Base-by-base conservation (phyloP, 2,329 filamentous ascomycete species). In the Fusarium nisikadoi region DNA sequence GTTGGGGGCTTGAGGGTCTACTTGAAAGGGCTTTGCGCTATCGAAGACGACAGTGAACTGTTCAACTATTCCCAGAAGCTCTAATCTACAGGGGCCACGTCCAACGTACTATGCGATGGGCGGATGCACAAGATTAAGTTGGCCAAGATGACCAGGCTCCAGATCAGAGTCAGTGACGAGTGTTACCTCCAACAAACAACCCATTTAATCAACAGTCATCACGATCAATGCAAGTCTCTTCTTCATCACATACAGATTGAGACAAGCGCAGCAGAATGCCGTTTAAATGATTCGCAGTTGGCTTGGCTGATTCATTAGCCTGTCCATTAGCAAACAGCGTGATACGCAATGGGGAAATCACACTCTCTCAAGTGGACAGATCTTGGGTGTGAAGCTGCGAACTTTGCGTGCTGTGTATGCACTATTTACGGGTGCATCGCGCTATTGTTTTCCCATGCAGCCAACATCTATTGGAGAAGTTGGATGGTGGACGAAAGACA, bases 361-460 rank as follows among this genome's bases (percentile, higher is more conserved):
- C 23, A 58, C 23, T 25, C 23, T 31, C 19, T 38, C 42, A 31
- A 59, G 41, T 71, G 53, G 43, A 23, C n/a, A 55, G 12, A 52
- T 33, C 36, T 45, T 33, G 20, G 36, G 39, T 49, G 31, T 56
- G 53, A 72, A 45, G 43, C 47, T 49, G 45, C n/a, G 29, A 31
- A 19, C 38, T n/a, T 46, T 46, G 20, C 23, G 36, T 41, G 19
- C 17, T 46, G 27, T 39, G 35, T 31, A 41, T 49, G 39, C 49
- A 52, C n/a, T 39, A 46, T 45, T 31, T 35, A 9, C 17, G 33
- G 27, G 55, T 33, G 69, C 35, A 65, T 45, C 31, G 39, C 65
- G 49, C 43, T 62, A 50, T 57, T 58, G 42, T 27, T 25, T 69
- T 43, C 14, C 39, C n/a, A 25, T 62, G 65, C 60, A 73, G 46